A percentile compares a stretch with the other conserved stretches of the same genome.
Conservation (phyloP, 2,329 filamentous ascomycete species). For the Aspergillus sp. region DNA sequence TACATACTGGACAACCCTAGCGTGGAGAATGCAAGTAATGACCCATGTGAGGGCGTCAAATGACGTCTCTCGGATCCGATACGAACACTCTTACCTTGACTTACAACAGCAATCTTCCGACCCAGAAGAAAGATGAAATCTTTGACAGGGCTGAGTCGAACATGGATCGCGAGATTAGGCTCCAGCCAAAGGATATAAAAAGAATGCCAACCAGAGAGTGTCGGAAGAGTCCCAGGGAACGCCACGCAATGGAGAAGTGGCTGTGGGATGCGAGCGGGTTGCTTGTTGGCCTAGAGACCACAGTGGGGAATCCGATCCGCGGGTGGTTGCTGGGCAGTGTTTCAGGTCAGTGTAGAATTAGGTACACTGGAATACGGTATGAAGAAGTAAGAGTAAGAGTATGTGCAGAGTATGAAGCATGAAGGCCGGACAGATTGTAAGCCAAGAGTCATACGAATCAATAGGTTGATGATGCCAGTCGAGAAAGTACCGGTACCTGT, state of each 20-base stretch:
- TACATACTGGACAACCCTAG: too few species aligned
- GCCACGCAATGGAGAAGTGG: conserved; percentile 11
- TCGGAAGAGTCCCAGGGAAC: conserved; percentile 1
- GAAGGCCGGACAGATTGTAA: neutral
- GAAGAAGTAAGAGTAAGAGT: neutral
- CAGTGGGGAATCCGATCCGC: conserved; percentile 7
- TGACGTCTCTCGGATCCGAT: too few species aligned
- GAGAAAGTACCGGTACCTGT: neutral
- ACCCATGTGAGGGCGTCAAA: too few species aligned
- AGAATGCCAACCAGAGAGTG: conserved; percentile 3
- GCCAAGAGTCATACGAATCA: too few species aligned
- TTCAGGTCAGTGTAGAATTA: conserved; percentile 6
- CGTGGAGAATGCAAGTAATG: too few species aligned
- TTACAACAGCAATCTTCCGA: too few species aligned
- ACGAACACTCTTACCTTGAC: too few species aligned
- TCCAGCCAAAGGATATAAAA: conserved; percentile 11
- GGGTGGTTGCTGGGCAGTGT: conserved; percentile 2
- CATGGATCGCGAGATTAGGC: conserved; percentile 4
- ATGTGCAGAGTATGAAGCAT: neutral
- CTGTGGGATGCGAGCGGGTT: conserved; percentile 9
- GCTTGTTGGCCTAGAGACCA: conserved; percentile 20
- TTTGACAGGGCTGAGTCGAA: neutral
- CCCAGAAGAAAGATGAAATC: too few species aligned
- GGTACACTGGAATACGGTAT: too few species aligned
- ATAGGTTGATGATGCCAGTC: too few species aligned